These are phyloP conservation scores for Pseudevernia furfuracea DNA, from an alignment of 495 filamentous ascomycete genomes.

Conservation along the genomic window DNA sequence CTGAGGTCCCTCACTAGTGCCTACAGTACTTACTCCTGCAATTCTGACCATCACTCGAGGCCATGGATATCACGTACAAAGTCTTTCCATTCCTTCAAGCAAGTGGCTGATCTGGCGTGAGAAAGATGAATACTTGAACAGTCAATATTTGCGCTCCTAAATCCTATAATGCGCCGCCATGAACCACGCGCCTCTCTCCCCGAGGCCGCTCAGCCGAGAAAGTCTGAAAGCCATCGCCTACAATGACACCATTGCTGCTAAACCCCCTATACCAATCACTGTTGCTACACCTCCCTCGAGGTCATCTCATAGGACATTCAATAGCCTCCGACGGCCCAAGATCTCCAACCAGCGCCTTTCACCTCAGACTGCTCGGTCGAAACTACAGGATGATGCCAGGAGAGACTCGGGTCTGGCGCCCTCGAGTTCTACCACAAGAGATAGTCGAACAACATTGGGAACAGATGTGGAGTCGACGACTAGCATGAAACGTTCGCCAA, in stretches of 20 bases:
- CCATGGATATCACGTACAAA: neutral
- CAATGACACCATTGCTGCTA: conserved; percentile 46
- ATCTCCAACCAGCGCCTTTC: conserved; percentile 13
- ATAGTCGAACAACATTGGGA: conserved; percentile 41
- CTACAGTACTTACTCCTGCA: too few relatives aligned
- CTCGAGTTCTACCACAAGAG: conserved; percentile 29
- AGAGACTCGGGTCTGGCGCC: conserved; percentile 50
- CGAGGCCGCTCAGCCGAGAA: conserved; percentile 15
- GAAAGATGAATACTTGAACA: neutral
- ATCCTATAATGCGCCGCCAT: conserved; percentile 11
- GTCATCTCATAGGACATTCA: conserved; percentile 26
- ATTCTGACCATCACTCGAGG: neutral
- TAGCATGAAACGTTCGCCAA: conserved; percentile 23
- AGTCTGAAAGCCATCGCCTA: conserved; percentile 47
- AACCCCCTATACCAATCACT: conserved; percentile 48
- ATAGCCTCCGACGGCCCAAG: conserved; percentile 25
- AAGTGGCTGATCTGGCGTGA: neutral
- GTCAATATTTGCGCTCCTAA: neutral
- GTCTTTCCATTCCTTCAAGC: neutral
- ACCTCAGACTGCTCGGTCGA: conserved; percentile 13
- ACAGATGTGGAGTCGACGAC: conserved; percentile 33
- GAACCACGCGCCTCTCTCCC: conserved; percentile 14
- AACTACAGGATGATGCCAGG: conserved; percentile 31
- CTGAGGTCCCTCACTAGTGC: neutral
- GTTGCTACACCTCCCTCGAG: conserved; percentile 29